Conservation (phyloP, 2,329 filamentous ascomycete species). For the Claviceps sp. region DNA sequence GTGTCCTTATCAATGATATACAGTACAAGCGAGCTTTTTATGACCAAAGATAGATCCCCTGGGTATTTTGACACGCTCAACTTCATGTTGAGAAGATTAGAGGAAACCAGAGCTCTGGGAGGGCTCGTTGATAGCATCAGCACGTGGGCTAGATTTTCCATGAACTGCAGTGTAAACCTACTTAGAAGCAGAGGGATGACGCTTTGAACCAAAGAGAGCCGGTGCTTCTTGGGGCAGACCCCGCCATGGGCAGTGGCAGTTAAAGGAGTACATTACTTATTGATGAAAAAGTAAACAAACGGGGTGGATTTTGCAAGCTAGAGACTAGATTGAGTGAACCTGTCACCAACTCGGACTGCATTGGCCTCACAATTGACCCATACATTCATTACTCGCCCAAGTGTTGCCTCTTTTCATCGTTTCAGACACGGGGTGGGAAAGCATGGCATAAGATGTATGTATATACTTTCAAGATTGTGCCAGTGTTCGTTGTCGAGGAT, state of each 20-base stretch:
- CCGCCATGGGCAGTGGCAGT: neutral
- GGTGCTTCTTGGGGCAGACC: neutral
- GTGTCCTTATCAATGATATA: conserved; percentile 43
- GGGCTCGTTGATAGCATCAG: conserved; percentile 49
- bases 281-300: neutral
- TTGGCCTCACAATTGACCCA: neutral
- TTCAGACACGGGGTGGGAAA: neutral
- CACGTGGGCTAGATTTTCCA: conserved; percentile 74
- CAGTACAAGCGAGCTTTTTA: conserved; percentile 75
- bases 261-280: neutral
- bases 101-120: conserved; percentile 53
- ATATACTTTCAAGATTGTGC: conserved; percentile 5
- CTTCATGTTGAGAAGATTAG: conserved; percentile 65
- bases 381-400: no score
- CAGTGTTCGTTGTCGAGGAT: conserved; percentile 43
- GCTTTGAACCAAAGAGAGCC: conserved; percentile 36
- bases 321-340: neutral
- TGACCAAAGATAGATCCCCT: conserved; percentile 73
- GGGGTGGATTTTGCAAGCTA: no score
- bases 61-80: conserved; percentile 64
- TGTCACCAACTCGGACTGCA: neutral
- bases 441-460: neutral
- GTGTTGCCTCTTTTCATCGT: neutral
- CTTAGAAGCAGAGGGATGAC: conserved; percentile 77
- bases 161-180: conserved; percentile 63